Base-by-base conservation (phyloP, 805 yeast genomes). In the Debaryomyces prosopidis region DNA sequence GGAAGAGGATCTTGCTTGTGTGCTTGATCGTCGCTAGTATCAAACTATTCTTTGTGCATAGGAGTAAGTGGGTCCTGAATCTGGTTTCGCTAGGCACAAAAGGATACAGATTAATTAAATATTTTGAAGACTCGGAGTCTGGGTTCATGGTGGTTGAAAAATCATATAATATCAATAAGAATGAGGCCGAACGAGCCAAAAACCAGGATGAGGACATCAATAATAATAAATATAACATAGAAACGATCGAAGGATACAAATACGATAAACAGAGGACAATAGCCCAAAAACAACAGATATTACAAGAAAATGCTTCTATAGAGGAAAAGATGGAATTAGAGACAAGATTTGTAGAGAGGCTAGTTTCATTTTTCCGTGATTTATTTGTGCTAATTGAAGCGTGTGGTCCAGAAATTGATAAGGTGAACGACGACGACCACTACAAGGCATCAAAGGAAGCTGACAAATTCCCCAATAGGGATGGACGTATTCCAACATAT, bases 401-500 rank as follows among this genome's bases (percentile, higher is more conserved):
- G 4, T 42, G 55, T 36, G 52, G 53, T 35, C 73, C 73, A 2
- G 16, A 39, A 1, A 43, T 62, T 18, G 47, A 35, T 1, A 40
- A 44, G 1, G 55, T 68, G 28, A 60, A 65, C 43, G 57, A 62
- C 42, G 57, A 59, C 38, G 62, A 47, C 8, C 71, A 68, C 49
- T 68, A 65, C 43, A 43, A 48, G 30, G 36, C 42, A 30, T 46
- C 58, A 11, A 47, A 41, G 32, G 50, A 51, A 31, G 59, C 47
- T 5, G 49, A 60, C 39, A 39, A 45, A 28, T 54, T 32, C 40
- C 54, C 52, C 8, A 48, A 61, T 41, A 44, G 49, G 18, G 49
- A 60, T 10, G 73, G 73, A 6, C 52, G 60, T 19, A 40, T 63
- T 3, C 62, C 65, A 4, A 35, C 58, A 6, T 66, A 67, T 46